Conservation (phyloP, 2,329 filamentous ascomycete species). For the Epichloe sp. region DNA sequence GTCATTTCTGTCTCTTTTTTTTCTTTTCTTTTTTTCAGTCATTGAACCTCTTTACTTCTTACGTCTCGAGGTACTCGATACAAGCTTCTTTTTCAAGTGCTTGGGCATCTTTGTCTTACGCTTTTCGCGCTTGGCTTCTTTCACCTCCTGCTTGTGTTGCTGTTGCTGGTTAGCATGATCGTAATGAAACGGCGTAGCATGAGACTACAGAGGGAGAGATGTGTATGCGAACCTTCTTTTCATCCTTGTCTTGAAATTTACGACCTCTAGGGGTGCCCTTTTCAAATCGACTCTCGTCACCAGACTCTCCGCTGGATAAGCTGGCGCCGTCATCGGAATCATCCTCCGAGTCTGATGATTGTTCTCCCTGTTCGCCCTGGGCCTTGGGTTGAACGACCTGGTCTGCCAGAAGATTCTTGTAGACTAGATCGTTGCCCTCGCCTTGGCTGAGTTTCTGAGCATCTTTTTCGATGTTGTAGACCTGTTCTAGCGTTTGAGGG, state of each 20-base stretch:
- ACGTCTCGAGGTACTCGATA: conserved; percentile 47
- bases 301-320: conserved; percentile 29
- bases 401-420: conserved; percentile 70
- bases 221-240: conserved; percentile 50
- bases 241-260: conserved; percentile 81
- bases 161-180: conserved; percentile 16
- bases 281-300: conserved; percentile 43
- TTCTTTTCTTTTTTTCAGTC: neutral
- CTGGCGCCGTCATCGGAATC: conserved; percentile 37
- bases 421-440: conserved; percentile 65
- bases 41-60: conserved; percentile 38
- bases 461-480: conserved; percentile 92
- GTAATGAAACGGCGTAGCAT: neutral
- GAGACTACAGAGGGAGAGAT: neutral
- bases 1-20: neutral
- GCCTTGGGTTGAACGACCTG: conserved; percentile 35
- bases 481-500: conserved; percentile 86
- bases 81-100: conserved; percentile 80
- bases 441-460: conserved; percentile 64
- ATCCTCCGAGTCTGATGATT: conserved; percentile 22
- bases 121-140: conserved; percentile 91
- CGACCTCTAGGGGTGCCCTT: conserved; percentile 65
- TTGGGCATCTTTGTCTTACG: conserved; percentile 94
- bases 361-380: conserved; percentile 26
- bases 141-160: conserved; percentile 75